Evolutionary conservation across 257 asterid species (phyloP).

Genomic region (Cruciata laevipes): DNA sequence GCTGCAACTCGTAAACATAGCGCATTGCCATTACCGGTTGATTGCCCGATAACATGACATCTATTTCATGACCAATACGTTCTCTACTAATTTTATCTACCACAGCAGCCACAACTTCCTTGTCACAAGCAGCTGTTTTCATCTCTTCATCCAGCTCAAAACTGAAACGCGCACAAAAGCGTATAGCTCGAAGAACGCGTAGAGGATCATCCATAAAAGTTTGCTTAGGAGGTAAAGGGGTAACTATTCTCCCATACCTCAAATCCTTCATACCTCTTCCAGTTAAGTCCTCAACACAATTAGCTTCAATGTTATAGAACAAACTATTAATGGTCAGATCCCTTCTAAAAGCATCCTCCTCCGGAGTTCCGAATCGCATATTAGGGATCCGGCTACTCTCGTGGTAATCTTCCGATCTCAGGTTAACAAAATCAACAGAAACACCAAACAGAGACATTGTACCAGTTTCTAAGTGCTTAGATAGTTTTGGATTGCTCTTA

Average conservation of each 20-base stretch:
- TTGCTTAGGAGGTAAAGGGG: too few relatives aligned
- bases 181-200: too few relatives aligned
- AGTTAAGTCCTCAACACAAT: conserved; percentile 75
- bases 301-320: conserved; percentile 20
- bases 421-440: conserved; percentile 87
- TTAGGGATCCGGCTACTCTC: conserved; percentile 41
- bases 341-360: conserved; percentile 86
- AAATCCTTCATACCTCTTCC: conserved; percentile 58
- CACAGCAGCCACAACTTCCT: too few relatives aligned
- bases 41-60: too few relatives aligned
- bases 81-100: too few relatives aligned
- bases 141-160: too few relatives aligned
- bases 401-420: conserved; percentile 81
- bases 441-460: conserved; percentile 67
- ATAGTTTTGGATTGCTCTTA: conserved; percentile 64
- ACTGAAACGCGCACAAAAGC: too few relatives aligned
- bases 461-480: conserved; percentile 98
- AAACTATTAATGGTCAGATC: conserved; percentile 94
- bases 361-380: conserved; percentile 81
- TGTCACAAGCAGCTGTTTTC: too few relatives aligned
- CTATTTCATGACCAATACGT: too few relatives aligned
- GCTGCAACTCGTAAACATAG: too few relatives aligned
- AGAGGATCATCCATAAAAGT: too few relatives aligned
- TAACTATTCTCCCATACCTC: conserved; percentile 36
- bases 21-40: too few relatives aligned